These are phyloP conservation scores for Gonapodya sp. DNA, from an alignment of 192 early-diverging fungal species.

Conservation along the genomic window DNA sequence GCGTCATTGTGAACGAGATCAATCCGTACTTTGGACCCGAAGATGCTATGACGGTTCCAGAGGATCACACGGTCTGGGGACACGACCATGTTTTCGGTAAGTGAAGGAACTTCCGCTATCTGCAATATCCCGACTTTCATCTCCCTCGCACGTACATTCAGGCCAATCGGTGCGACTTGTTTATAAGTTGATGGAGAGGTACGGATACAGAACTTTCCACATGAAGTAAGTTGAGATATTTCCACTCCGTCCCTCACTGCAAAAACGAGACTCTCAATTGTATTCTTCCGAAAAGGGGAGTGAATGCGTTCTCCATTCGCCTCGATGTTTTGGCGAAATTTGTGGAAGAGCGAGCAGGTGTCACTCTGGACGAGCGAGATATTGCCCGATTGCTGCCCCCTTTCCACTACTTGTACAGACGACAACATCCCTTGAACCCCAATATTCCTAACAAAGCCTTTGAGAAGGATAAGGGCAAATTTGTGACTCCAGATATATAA, in stretches of 20 bases:
- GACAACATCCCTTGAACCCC: not conserved
- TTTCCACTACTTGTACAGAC: not conserved
- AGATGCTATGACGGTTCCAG: not conserved
- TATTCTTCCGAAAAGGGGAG: not conserved
- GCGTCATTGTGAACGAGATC: not conserved
- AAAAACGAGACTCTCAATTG: no score
- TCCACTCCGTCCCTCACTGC: not conserved
- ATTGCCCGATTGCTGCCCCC: not conserved
- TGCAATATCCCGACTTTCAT: no score
- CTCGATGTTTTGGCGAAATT: not conserved
- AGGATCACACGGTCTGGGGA: not conserved
- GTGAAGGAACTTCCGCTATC: no score
- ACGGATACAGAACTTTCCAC: not conserved
- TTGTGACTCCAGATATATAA: no score
- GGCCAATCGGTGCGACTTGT: not conserved
- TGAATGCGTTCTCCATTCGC: not conserved
- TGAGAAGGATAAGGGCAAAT: not conserved
- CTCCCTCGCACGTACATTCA: no score
- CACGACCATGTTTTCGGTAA: not conserved
- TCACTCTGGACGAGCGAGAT: not conserved
- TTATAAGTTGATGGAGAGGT: not conserved
- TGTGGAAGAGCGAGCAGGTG: not conserved
- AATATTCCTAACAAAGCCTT: not conserved
- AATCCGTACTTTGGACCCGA: not conserved
- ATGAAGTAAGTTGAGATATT: not conserved